Conservation (phyloP, 768 basidiomycete genomes). For the Kwoniella newhampshirensis region DNA sequence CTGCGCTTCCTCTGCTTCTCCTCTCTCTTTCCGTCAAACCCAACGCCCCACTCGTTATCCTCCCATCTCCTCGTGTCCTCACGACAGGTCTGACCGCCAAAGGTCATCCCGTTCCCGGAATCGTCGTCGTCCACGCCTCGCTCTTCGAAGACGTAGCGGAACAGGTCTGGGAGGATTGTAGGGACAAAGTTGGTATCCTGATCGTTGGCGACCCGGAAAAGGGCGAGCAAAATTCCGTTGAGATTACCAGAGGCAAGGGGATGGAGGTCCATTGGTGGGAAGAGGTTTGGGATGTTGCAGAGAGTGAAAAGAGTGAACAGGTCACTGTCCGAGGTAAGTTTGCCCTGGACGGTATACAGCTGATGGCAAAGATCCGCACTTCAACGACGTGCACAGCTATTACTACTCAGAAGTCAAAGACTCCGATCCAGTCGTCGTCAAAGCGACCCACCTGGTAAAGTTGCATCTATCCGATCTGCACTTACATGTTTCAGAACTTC, state of each 20-base stretch:
- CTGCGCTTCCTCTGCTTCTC: constrained; percentile 55
- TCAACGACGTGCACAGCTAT: constrained; percentile 55
- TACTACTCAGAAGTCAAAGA: constrained; percentile 57
- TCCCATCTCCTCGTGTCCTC: constrained; percentile 66
- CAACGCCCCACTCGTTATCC: constrained; percentile 46
- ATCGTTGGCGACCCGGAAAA: constrained; percentile 65
- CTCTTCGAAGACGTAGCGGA: constrained; percentile 60
- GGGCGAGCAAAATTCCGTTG: constrained; percentile 57
- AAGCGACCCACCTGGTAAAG: constrained; percentile 66
- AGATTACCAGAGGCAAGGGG: constrained; percentile 57
- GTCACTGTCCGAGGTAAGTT: constrained; percentile 17
- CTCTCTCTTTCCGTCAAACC: constrained; percentile 33
- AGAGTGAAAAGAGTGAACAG: constrained; percentile 58
- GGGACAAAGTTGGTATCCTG: constrained; percentile 65
- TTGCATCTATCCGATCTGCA: background rate
- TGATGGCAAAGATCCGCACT: constrained; percentile 16
- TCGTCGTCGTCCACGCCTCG: constrained; percentile 32
- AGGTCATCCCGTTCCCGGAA: constrained; percentile 28
- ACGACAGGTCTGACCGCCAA: constrained; percentile 54
- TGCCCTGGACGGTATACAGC: background rate
- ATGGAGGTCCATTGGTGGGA: constrained; percentile 62
- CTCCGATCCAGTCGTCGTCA: constrained; percentile 30
- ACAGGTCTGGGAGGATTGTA: constrained; percentile 62
- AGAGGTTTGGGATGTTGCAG: constrained; percentile 65
- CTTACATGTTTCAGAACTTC: constrained; percentile 58